Base-by-base conservation (phyloP, 352 stramenopile species). In the Elongisporangium prolatum region DNA sequence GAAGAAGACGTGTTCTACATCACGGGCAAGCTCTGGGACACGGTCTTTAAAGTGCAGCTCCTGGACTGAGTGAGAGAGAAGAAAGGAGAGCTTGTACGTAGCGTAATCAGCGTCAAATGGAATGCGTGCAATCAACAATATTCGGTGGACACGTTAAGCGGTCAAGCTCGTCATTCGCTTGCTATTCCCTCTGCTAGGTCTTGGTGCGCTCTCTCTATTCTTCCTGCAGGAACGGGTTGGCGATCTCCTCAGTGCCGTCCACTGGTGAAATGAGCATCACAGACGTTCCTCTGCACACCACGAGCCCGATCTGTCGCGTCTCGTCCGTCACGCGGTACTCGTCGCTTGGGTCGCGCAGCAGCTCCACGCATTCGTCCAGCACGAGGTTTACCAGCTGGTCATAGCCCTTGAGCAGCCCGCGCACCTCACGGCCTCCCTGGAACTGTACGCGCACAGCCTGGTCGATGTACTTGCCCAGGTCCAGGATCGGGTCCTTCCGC, bases 331-430 rank as follows among this genome's bases (percentile, higher is more conserved):
- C 78, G 58, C 71, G 74, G 72, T 95, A 88, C 50, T 86, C 71
- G 69, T 98, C 92, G 56, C 89, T 95, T 6, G 89, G 79, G 69
- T 97, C 91, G 75, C 95, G 84, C 64, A 99, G 50, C 67, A 94
- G 98, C 80, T 99, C 96, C 57, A 98, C 76, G 65, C 91, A 96
- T 67, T 99, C 93, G 64, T 99, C 96, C 53, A 99, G 83, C 50
- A 98, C 96, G 47, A 99, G 82, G 83, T 99, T 99, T 40, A 98
- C 93, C 37, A 99, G 75, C 67, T 98, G 90, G 72, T 99, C 96
- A 76, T 98, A 99, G 57, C 96, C 96, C 69, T 97, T 97, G 47
- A 99, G 77, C 48, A 88, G 84, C 57, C 96, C 96, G 57, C 86
- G 77, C 16, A 98, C 77, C 71, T 98, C 93, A 57, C 95, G 75